These are phyloP conservation scores for Rhodotorula sp. DNA, from an alignment of 1,284 basidiomycete species.

Conservation along the genomic window DNA sequence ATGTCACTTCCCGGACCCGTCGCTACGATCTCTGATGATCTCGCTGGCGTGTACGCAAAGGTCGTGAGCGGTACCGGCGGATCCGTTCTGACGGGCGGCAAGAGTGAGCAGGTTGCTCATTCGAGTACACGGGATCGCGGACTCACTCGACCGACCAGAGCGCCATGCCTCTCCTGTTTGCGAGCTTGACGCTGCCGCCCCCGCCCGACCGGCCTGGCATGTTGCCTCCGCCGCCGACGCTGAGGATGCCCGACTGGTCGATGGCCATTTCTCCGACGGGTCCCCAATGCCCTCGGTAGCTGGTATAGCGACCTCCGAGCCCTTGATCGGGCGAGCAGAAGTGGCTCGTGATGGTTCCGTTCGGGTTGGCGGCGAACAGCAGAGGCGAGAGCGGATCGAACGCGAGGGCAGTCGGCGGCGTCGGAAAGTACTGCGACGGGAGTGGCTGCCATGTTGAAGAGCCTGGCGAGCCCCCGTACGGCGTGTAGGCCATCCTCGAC, in stretches of 20 bases:
- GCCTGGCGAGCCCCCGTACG: not conserved
- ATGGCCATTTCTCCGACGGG: conserved; percentile 47
- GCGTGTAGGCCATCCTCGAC: conserved; percentile 18
- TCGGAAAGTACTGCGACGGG: conserved; percentile 34
- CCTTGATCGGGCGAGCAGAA: conserved; percentile 31
- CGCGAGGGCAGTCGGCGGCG: conserved; percentile 22
- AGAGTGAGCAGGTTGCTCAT: not conserved
- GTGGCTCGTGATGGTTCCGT: conserved; percentile 32
- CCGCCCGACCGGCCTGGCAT: conserved; percentile 8
- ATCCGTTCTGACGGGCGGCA: conserved; percentile 24
- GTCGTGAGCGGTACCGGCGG: conserved; percentile 31
- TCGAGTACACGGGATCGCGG: not conserved
- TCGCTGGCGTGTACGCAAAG: conserved; percentile 36
- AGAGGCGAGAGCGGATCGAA: conserved; percentile 38
- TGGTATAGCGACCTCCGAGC: conserved; percentile 39
- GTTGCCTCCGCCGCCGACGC: conserved; percentile 43
- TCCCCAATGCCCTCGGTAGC: conserved; percentile 44
- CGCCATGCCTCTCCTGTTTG: conserved; percentile 49
- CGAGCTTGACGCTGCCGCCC: conserved; percentile 48
- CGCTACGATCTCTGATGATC: conserved; percentile 37
- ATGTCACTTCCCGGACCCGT: conserved; percentile 38
- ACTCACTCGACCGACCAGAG: conserved; percentile 48
- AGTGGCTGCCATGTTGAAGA: conserved; percentile 30
- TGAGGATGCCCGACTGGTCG: conserved; percentile 50
- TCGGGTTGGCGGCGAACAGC: conserved; percentile 30